Base-by-base conservation (phyloP, 73 alveolate species). In the Stentor coeruleus region DNA sequence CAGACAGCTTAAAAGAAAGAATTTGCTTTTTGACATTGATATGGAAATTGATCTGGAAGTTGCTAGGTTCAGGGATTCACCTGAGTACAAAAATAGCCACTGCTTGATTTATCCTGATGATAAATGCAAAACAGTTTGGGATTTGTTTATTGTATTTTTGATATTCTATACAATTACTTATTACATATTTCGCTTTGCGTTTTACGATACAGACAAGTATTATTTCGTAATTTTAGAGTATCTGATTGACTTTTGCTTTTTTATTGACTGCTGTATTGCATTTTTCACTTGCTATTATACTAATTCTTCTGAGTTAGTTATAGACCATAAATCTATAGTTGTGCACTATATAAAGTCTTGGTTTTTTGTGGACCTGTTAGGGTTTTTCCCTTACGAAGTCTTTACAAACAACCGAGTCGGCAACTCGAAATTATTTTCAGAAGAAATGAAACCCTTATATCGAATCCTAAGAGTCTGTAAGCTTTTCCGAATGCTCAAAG, bases 311-410 rank as follows among this genome's bases (percentile, higher is more conserved):
- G 66, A 49, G 20, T 20, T 49, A 20, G 66, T 49, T 6, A 20
- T 49, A 6, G 20, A 20, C 66, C 66, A 49, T 49, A 49, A 20
- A 20, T 11, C 6, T 11, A 49, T 49, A 6, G 66, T 20, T 11
- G 66, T 49, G 66, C 6, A 49, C 20, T 49, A 49, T 20, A 11
- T 49, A 20, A 49, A 49, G 20, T 20, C 20, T 49, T 49, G 66
- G 66, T 49, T 49, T 49, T 49, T 6, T 6, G 66, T 49, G 66
- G 66, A 49, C 66, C 66, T 49, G 66, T 20, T 49, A 49, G 66
- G 66, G 28, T 49, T 49, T 20, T 49, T 49, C 20, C 66, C 66
- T 20, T 49, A 49, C 20, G 66, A 49, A 49, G 20, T 49, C 20
- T 49, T 49, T 49, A 11, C 20, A 49, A 11, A 6, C 6, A 20